Percentiles rank a stretch among this genome's conserved stretches.
These are phyloP conservation scores for Tolypocladium amazonense DNA, from an alignment of 2,329 filamentous ascomycete species.

Conservation along the genomic window DNA sequence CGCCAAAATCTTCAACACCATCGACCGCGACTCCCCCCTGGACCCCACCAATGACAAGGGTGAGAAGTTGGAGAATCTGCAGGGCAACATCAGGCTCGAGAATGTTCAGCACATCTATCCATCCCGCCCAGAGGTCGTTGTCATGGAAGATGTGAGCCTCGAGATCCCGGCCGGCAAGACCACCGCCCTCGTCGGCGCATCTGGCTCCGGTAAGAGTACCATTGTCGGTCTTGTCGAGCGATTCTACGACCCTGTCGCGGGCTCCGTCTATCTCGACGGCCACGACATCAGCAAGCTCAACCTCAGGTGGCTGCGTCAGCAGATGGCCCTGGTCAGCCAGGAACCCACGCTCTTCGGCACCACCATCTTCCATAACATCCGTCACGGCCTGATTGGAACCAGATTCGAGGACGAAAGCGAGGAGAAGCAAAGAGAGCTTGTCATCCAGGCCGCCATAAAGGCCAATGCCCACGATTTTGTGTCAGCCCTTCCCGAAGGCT, in stretches of 20 bases:
- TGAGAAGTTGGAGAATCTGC: conserved; percentile 59
- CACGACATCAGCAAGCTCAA: conserved; percentile 74
- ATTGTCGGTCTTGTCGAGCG: conserved; percentile 88
- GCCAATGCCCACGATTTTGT: conserved; percentile 95
- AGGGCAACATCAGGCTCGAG: conserved; percentile 70
- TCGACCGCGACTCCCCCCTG: conserved; percentile 77
- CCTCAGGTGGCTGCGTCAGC: conserved; percentile 80
- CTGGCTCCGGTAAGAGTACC: conserved; percentile 89
- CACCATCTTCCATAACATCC: conserved; percentile 82
- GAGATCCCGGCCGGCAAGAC: conserved; percentile 80
- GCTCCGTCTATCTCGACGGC: conserved; percentile 70
- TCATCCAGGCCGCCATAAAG: conserved; percentile 75
- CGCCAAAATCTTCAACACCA: conserved; percentile 86
- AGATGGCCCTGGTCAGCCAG: conserved; percentile 87
- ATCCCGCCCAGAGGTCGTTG: conserved; percentile 77
- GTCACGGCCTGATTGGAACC: conserved; percentile 83
- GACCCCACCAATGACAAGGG: conserved; percentile 64
- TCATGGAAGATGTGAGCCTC: conserved; percentile 77
- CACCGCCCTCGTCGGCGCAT: conserved; percentile 87
- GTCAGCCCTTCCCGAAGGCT: conserved; percentile 68
- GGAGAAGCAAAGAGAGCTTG: conserved; percentile 58
- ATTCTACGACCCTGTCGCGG: conserved; percentile 84
- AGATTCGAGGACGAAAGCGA: conserved; percentile 54
- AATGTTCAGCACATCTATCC: conserved; percentile 91
- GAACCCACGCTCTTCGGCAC: conserved; percentile 86